phyloP scores from a whole-genome alignment of 1,284 basidiomycete genomes.

The Ustilago trichophora region DNA sequence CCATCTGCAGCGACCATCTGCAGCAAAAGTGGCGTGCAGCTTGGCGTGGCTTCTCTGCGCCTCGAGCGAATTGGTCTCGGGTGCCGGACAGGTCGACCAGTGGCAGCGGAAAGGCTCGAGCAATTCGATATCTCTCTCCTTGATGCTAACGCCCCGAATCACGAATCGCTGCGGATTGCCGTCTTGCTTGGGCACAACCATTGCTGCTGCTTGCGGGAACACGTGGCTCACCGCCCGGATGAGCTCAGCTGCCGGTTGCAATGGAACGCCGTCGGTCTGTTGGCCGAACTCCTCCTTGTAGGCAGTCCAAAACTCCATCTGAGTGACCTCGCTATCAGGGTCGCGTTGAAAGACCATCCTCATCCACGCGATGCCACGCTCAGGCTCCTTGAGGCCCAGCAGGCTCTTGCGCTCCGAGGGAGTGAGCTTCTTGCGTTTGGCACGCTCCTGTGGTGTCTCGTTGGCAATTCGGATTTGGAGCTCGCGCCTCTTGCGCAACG shows the following conservation, averaged over 20 bases:
- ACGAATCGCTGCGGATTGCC: conserved; percentile 74
- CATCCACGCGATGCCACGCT: conserved; percentile 70
- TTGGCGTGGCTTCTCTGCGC: conserved; percentile 48
- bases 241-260: conserved; percentile 82
- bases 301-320: conserved; percentile 87
- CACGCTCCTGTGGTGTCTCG: conserved; percentile 45
- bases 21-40: conserved; percentile 38
- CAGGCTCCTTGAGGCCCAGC: conserved; percentile 48
- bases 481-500: conserved; percentile 35
- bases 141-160: conserved; percentile 75
- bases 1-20: conserved; percentile 56
- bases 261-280: conserved; percentile 69
- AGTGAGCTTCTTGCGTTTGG: conserved; percentile 42
- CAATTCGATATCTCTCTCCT: conserved; percentile 40
- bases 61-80: conserved; percentile 31
- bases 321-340: conserved; percentile 79
- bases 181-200: conserved; percentile 77
- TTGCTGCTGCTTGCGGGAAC: conserved; percentile 81
- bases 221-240: conserved; percentile 83
- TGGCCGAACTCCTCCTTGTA: conserved; percentile 74
- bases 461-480: conserved; percentile 19
- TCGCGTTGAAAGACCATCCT: conserved; percentile 77
- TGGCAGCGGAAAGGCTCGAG: conserved; percentile 43
- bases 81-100: conserved; percentile 53
- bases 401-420: conserved; percentile 35